phyloP scores from a whole-genome alignment of 2,329 filamentous ascomycete genomes.

The Aspergillus pseudoviridinutans region DNA sequence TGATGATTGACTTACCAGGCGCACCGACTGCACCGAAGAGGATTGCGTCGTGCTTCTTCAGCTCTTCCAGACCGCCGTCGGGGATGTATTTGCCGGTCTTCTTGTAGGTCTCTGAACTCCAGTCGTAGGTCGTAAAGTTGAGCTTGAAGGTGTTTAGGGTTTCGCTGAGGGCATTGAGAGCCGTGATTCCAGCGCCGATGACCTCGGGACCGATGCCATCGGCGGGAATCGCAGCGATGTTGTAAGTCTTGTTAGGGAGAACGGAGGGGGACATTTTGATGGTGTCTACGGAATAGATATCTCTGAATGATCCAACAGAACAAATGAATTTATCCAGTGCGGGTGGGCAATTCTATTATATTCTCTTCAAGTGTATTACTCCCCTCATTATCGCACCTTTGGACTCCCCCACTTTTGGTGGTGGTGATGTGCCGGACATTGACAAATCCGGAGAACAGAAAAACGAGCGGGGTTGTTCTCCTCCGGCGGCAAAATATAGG shows the following conservation, averaged over 20 bases:
- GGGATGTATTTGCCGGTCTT: conserved; percentile 63
- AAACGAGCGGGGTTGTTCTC: not conserved
- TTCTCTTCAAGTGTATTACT: too few species aligned
- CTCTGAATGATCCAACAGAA: not conserved
- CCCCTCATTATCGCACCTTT: too few species aligned
- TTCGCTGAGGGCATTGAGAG: conserved; percentile 46
- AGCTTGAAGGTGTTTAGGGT: conserved; percentile 56
- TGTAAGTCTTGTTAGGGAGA: conserved; percentile 30
- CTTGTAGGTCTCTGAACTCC: conserved; percentile 65
- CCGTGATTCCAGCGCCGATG: conserved; percentile 59
- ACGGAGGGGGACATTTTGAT: not conserved
- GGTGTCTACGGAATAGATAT: not conserved
- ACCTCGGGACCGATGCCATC: conserved; percentile 70
- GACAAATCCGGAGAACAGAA: not conserved
- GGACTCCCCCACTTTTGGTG: not conserved
- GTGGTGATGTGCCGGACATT: not conserved
- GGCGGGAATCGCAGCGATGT: conserved; percentile 63
- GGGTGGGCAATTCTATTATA: not conserved
- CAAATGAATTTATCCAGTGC: not conserved
- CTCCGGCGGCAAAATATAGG: not conserved
- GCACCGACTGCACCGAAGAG: conserved; percentile 66
- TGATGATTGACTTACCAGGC: conserved; percentile 38
- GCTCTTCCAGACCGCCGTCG: conserved; percentile 54
- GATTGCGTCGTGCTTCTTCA: conserved; percentile 61
- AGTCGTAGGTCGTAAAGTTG: conserved; percentile 61